Evolutionary conservation across 306 rosid species (phyloP), one percentile per base, ranked within the genome.

Genomic region (Fragaria iinumae): DNA sequence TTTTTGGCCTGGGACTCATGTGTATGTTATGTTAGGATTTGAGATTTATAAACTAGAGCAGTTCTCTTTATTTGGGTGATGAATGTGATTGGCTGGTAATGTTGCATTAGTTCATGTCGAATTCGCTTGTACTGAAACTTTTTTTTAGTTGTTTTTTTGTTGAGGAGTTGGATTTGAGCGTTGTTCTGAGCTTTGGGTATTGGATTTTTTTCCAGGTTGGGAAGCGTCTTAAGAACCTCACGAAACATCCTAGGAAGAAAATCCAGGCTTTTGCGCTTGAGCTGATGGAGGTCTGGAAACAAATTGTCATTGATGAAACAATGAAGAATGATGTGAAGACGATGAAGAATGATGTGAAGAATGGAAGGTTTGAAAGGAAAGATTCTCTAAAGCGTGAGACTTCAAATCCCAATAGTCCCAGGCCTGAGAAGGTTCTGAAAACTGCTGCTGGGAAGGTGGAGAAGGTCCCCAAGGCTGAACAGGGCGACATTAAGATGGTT

Each of bases 241-340:
- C 94, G 2, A 96, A 91, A 32, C 99, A 96, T 85, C 96, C 96
- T 6, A 86, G 83, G 73, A 86, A 84, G 91, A 92, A 86, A 77
- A 96, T 96, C 48, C 90, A 85, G 81, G 76, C 86, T 9, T 83
- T 88, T 86, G 93, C 97, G 48, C 23, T 76, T 57, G 88, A 82
- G 75, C 85, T 96, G 81, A 88, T 96, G 80, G 97, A 89, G 81
- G 87, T 85, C 76, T 96, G 99, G 98, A 96, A 96, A 76, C 90
- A 68, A 17, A 84, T 96, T 70, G 91, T 96, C 16, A 84, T 92
- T 57, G 85, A 84, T 81, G 99, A 96, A 20, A 66, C 70, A 81
- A 86, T 96, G 59, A 91, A 86, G 82, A 92, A 83, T 76, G 91
- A 83, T 73, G 86, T 76, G 79, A 84, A 83, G 59, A 86, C 70